These are phyloP conservation scores for Carallia pectinifolia DNA, from an alignment of 345 rosid genomes.

Conservation along the genomic window DNA sequence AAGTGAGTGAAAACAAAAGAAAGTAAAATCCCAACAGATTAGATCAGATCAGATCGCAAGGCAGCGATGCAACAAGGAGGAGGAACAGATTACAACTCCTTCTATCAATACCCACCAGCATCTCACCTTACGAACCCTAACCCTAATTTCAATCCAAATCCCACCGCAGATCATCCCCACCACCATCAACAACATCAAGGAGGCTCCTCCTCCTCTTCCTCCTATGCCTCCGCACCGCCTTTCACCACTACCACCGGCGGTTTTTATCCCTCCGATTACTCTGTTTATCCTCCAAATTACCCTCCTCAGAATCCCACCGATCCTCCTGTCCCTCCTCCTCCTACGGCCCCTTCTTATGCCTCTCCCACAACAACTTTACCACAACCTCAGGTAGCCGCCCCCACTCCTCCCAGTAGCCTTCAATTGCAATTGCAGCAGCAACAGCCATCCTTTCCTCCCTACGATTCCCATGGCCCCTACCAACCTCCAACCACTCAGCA, in stretches of 20 bases:
- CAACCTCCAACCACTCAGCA: conserved; percentile 49
- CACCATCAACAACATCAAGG: conserved; percentile 12
- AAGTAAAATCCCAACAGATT: neutral
- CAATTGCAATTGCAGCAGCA: conserved; percentile 24
- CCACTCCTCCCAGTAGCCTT: conserved; percentile 33
- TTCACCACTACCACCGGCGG: conserved; percentile 32
- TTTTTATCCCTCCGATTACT: conserved; percentile 52
- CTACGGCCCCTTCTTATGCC: conserved; percentile 49
- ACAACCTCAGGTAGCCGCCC: conserved; percentile 19
- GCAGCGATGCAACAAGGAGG: conserved; percentile 54
- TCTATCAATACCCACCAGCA: conserved; percentile 36
- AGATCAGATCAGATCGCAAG: neutral
- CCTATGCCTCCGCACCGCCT: conserved; percentile 91
- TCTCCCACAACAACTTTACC: conserved; percentile 23
- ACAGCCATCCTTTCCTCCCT: conserved; percentile 51
- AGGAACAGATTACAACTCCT: conserved; percentile 47
- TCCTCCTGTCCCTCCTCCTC: conserved; percentile 53
- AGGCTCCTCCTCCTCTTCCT: neutral
- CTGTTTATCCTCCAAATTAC: conserved; percentile 47
- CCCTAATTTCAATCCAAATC: conserved; percentile 36
- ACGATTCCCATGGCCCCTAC: conserved; percentile 60
- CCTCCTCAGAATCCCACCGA: conserved; percentile 57
- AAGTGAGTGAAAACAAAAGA: too few species aligned
- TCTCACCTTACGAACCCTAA: conserved; percentile 45
- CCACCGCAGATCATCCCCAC: conserved; percentile 43